Evolutionary conservation across 2,329 filamentous ascomycete species (phyloP), one percentile per base, ranked within the genome.

Genomic region (Lasiodiplodia theobromae): DNA sequence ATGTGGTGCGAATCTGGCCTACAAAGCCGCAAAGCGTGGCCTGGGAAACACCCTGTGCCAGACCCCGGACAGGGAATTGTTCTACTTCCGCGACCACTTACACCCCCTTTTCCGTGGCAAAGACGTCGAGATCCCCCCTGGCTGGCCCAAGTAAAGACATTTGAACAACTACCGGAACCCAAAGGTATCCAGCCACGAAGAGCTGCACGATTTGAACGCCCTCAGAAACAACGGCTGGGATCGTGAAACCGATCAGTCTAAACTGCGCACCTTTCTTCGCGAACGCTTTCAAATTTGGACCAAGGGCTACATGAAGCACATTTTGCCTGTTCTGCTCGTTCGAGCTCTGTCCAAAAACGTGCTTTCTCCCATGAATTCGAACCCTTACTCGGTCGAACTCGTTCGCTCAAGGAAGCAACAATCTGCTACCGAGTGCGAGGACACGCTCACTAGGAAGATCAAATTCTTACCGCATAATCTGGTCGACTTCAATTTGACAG

Each of bases 81-180:
- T n/a, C 2, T 40, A 18, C 40, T 51, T 68, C 6, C 28, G 47
- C n/a, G 23, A 38, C 44, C n/a, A 37, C 7, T n/a, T 62, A 18
- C 37, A 37, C 18, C 71, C 3, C 44, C 71, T 37, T 53, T 68
- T 28, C 28, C 25, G 21, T 16, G n/a, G 37, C 1, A 37, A 44
- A 8, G 53, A 68, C 10, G 66, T 68, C 14, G 28, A 62, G 10
- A 47, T 62, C 28, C 66, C 54, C 18, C 12, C 3, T 14, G 56
- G 44, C 28, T 68, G 40, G 66, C 54, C 66, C 16, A 49, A n/a
- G 11, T 10, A 44, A 16, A 38, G 25, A 53, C 66, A 38, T 18
- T 72, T 82, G 37, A 72, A 77, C 5, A 76, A 80, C 28, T 84
- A 83, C 70, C 74, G 77, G 23, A 70, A 71, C 2, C 80, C 81